phyloP scores from a whole-genome alignment of 2,329 filamentous ascomycete species.

The Cercospora sesami region DNA sequence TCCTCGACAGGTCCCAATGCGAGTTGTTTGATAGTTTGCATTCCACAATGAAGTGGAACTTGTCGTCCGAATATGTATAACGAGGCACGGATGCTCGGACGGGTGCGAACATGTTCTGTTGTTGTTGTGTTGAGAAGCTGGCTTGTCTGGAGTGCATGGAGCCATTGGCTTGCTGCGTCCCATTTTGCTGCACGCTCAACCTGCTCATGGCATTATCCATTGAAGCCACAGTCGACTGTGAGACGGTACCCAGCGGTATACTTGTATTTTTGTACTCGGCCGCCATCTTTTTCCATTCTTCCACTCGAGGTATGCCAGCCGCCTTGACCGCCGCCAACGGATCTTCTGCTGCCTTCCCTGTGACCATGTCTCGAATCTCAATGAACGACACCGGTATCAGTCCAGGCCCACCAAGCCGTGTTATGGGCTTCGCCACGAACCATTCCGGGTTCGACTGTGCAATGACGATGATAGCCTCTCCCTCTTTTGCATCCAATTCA shows the following conservation, averaged over 20 bases:
- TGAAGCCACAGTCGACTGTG: conserved; percentile 49
- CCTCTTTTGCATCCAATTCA: conserved; percentile 90
- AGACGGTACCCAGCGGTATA: conserved; percentile 88
- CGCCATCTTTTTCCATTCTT: conserved; percentile 99
- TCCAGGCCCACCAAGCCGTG: conserved; percentile 88
- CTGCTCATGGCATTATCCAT: conserved; percentile 65
- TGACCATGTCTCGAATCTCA: conserved; percentile 91
- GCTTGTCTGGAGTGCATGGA: conserved; percentile 34
- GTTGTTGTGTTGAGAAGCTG: conserved; percentile 47
- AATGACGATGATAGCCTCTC: conserved; percentile 96
- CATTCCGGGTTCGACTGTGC: conserved; percentile 98
- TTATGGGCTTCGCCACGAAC: conserved; percentile 99
- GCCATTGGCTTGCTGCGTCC: conserved; percentile 35
- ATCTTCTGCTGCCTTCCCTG: conserved; percentile 77
- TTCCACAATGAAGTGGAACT: conserved; percentile 98
- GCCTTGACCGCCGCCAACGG: conserved; percentile 80
- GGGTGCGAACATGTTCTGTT: conserved; percentile 63
- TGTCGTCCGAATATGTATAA: conserved; percentile 95
- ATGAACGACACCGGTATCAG: conserved; percentile 96
- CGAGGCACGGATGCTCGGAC: conserved; percentile 81
- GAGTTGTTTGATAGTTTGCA: conserved; percentile 85
- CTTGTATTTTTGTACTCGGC: conserved; percentile 99
- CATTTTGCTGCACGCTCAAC: conserved; percentile 69
- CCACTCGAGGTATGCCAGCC: conserved; percentile 89
- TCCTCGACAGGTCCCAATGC: conserved; percentile 88